A percentile compares a stretch with the other conserved stretches of the same genome.
phyloP scores from a whole-genome alignment of 2,329 filamentous ascomycete genomes.

The Lachnellula suecica region DNA sequence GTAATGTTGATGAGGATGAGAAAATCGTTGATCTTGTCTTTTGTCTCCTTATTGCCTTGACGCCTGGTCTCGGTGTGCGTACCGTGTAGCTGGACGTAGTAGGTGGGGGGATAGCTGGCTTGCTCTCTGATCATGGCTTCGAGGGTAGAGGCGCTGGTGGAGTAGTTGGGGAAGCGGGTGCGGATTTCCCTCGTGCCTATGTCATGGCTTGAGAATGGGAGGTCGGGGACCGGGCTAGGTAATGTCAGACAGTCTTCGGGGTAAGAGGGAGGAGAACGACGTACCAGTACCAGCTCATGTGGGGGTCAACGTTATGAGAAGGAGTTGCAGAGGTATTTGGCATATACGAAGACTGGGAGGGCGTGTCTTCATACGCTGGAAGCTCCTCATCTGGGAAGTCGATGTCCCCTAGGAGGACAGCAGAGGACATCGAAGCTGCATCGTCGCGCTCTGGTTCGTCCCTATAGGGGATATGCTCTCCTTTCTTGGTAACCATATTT shows the following conservation, averaged over 20 bases:
- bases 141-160: slow-evolving; percentile 21
- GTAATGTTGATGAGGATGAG: slow-evolving; percentile 59
- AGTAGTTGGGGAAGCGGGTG: slow-evolving; percentile 30
- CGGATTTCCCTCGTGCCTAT: slow-evolving; percentile 21
- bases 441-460: slow-evolving; percentile 21
- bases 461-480: slow-evolving; percentile 30
- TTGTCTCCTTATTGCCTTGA: slow-evolving; percentile 43
- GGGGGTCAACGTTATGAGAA: background rate
- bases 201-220: slow-evolving; percentile 27
- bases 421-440: slow-evolving; percentile 25
- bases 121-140: slow-evolving; percentile 27
- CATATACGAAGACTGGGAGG: background rate
- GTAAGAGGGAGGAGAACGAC: background rate
- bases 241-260: background rate
- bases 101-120: slow-evolving; percentile 26
- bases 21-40: slow-evolving; percentile 56
- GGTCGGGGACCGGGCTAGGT: slow-evolving; percentile 7
- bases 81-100: slow-evolving; percentile 31
- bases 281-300: background rate
- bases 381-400: slow-evolving; percentile 20
- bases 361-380: slow-evolving; percentile 10
- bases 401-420: slow-evolving; percentile 21
- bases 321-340: background rate
- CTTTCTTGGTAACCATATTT: slow-evolving; percentile 1
- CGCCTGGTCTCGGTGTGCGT: slow-evolving; percentile 30